Evolutionary conservation across 495 filamentous ascomycete genomes (phyloP).

Genomic region (Neurospora sp.): DNA sequence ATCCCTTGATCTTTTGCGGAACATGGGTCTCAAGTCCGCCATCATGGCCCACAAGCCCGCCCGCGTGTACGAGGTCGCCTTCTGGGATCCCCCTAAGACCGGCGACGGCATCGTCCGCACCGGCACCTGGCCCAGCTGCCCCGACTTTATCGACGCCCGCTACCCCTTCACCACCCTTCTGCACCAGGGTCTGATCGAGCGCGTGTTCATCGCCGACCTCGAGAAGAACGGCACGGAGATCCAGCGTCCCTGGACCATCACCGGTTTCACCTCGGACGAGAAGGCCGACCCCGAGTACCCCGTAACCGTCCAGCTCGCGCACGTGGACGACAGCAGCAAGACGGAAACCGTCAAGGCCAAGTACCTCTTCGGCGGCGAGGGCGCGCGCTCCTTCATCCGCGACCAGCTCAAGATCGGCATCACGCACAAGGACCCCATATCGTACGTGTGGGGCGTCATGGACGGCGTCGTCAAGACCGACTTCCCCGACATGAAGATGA

Average conservation of each 20-base stretch:
- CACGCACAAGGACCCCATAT: constrained; percentile 52
- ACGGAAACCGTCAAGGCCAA: constrained; percentile 45
- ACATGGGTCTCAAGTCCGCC: constrained; percentile 61
- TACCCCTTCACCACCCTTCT: constrained; percentile 68
- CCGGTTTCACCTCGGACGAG: constrained; percentile 51
- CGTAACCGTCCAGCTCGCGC: constrained; percentile 59
- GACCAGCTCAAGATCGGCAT: constrained; percentile 53
- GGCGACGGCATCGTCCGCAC: constrained; percentile 53
- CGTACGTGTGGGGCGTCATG: constrained; percentile 66
- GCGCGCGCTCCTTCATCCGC: constrained; percentile 48
- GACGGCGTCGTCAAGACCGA: constrained; percentile 67
- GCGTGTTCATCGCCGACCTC: constrained; percentile 59
- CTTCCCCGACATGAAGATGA: constrained; percentile 80
- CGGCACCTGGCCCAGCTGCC: constrained; percentile 62
- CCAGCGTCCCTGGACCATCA: constrained; percentile 50
- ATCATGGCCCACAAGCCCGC: constrained; percentile 67
- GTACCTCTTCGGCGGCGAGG: constrained; percentile 53
- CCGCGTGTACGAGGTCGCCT: constrained; percentile 66
- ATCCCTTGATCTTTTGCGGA: constrained; percentile 64
- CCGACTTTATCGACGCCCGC: constrained; percentile 60
- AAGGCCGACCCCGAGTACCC: constrained; percentile 48
- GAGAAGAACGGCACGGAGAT: constrained; percentile 46
- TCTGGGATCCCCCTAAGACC: constrained; percentile 58
- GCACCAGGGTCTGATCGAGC: constrained; percentile 68
- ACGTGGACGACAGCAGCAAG: constrained; percentile 63